Evolutionary conservation across 345 rosid genomes (phyloP).

Genomic region (Eutrema heterophyllum): DNA sequence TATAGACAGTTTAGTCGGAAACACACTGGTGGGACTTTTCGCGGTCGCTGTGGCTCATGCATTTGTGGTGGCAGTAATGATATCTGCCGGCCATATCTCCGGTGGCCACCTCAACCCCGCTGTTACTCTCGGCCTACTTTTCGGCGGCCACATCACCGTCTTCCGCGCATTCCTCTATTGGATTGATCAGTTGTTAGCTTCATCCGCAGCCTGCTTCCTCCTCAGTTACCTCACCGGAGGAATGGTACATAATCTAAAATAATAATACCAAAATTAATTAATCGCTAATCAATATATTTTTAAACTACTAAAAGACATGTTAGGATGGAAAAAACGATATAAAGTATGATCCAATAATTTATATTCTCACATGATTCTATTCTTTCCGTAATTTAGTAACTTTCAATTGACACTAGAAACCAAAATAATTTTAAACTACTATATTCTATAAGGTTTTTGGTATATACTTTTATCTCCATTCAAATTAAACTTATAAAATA

Average conservation of each 20-base stretch:
- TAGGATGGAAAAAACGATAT: not conserved
- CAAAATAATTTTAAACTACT: not conserved
- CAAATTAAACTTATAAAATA: not conserved
- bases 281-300: not conserved
- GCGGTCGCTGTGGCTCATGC: slow-evolving; percentile 82
- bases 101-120: slow-evolving; percentile 97
- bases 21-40: slow-evolving; percentile 51
- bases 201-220: slow-evolving; percentile 73
- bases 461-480: not conserved
- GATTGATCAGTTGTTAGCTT: slow-evolving; percentile 73
- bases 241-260: slow-evolving; percentile 37
- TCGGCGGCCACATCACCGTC: slow-evolving; percentile 74
- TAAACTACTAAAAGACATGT: not conserved
- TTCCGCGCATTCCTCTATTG: slow-evolving; percentile 66
- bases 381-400: not conserved
- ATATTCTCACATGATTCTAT: not conserved
- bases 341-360: not conserved
- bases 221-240: slow-evolving; percentile 87
- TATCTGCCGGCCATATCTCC: slow-evolving; percentile 82
- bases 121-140: slow-evolving; percentile 73
- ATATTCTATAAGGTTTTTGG: not conserved
- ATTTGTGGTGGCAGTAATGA: slow-evolving; percentile 79
- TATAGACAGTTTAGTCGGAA: slow-evolving; percentile 49
- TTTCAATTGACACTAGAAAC: not conserved
- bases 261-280: not conserved